These are phyloP conservation scores for Recurvomyces mirabilis DNA, from an alignment of 495 filamentous ascomycete species.

Conservation along the genomic window DNA sequence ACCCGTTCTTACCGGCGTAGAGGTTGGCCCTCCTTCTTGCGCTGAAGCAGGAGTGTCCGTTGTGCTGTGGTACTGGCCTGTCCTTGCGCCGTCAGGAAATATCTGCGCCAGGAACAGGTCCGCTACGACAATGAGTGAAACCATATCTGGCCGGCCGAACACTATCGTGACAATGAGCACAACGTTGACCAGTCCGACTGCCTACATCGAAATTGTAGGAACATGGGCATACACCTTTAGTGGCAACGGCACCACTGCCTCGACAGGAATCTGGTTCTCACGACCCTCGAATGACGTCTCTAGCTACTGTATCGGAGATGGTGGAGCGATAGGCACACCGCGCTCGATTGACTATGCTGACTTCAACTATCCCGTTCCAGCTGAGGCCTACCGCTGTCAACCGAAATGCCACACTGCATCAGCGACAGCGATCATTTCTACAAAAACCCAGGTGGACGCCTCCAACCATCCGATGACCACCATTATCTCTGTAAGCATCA, in stretches of 20 bases:
- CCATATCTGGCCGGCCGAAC: constrained; percentile 1
- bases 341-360: constrained; percentile 4
- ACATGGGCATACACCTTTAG: constrained; percentile 1
- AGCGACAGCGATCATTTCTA: neutral
- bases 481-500: neutral
- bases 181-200: constrained; percentile 5
- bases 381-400: constrained; percentile 5
- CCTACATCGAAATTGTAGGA: constrained; percentile 3
- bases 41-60: neutral
- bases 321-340: neutral
- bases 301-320: constrained; percentile 3
- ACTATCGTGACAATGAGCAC: constrained; percentile 5
- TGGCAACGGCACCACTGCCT: neutral
- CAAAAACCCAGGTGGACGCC: neutral
- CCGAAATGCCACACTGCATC: constrained; percentile 3
- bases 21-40: neutral
- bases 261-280: neutral
- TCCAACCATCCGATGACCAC: neutral
- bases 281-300: neutral
- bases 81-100: neutral
- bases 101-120: neutral
- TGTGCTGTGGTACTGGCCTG: constrained; percentile 2
- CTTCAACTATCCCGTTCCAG: constrained; percentile 10
- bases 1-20: no score
- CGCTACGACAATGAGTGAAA: neutral